Percentiles rank a stretch among this genome's conserved stretches.
Conservation (phyloP, 352 stramenopile species). For the Peronospora belbahrii region DNA sequence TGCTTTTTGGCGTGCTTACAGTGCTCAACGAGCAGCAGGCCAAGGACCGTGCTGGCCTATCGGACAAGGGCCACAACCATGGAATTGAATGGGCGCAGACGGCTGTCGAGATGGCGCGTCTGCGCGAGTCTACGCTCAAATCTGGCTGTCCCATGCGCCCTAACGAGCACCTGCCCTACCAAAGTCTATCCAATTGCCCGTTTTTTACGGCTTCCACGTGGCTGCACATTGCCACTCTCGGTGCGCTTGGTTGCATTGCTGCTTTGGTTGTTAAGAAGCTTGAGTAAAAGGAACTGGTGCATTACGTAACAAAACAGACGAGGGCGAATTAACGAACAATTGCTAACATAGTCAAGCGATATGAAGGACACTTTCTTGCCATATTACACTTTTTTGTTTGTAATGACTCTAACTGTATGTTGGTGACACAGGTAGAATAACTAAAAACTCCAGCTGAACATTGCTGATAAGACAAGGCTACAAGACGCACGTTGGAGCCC, state of each 20-base stretch:
- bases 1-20: slow-evolving; percentile 93
- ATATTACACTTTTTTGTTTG: slow-evolving; percentile 10
- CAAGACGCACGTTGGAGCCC: slow-evolving; percentile 42
- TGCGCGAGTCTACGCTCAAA: slow-evolving; percentile 63
- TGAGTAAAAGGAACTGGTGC: slow-evolving; percentile 16
- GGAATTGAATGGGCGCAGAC: slow-evolving; percentile 94
- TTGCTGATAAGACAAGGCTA: slow-evolving; percentile 46
- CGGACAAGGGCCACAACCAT: slow-evolving; percentile 90
- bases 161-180: slow-evolving; percentile 60
- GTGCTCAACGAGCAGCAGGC: slow-evolving; percentile 95
- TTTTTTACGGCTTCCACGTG: slow-evolving; percentile 76
- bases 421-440: slow-evolving; percentile 2
- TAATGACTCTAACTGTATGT: slow-evolving; percentile 1
- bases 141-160: slow-evolving; percentile 63
- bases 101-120: slow-evolving; percentile 93
- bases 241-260: slow-evolving; percentile 41
- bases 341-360: no score
- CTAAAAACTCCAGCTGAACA: slow-evolving; percentile 53
- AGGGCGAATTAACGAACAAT: no score
- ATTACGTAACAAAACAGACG: neutral
- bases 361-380: no score
- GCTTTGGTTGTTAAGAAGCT: slow-evolving; percentile 52
- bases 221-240: slow-evolving; percentile 64
- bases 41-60: slow-evolving; percentile 81
- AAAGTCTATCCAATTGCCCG: slow-evolving; percentile 61